These are phyloP conservation scores for Hyphopichia burtonii DNA, from an alignment of 1,139 yeast species.

Conservation along the genomic window DNA sequence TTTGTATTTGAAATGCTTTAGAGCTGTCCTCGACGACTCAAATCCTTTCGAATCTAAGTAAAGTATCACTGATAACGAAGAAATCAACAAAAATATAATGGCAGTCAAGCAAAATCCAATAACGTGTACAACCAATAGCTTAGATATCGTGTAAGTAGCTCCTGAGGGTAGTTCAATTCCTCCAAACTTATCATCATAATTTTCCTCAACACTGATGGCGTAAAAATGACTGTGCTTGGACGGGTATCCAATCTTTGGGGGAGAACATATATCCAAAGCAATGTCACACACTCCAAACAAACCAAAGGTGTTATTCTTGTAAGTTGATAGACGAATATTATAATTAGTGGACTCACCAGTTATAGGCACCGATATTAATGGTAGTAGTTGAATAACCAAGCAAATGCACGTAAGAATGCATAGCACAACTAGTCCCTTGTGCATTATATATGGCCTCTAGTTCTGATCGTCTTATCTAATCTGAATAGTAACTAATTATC, in stretches of 20 bases:
- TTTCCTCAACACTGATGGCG: slow-evolving; percentile 9
- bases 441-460: slow-evolving; percentile 13
- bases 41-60: slow-evolving; percentile 2
- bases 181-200: slow-evolving; percentile 13
- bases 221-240: slow-evolving; percentile 20
- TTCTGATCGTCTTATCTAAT: no score
- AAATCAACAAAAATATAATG: slow-evolving; percentile 21
- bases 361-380: slow-evolving; percentile 46
- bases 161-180: slow-evolving; percentile 39
- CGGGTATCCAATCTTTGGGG: slow-evolving; percentile 40
- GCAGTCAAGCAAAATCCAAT: slow-evolving; percentile 39
- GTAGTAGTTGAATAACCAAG: slow-evolving; percentile 38
- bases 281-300: slow-evolving; percentile 46
- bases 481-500: no score
- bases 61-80: slow-evolving; percentile 6
- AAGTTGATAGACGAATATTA: slow-evolving; percentile 29
- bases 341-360: slow-evolving; percentile 21
- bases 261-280: slow-evolving; percentile 25
- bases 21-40: background rate
- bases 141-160: slow-evolving; percentile 42
- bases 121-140: slow-evolving; percentile 44
- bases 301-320: slow-evolving; percentile 37
- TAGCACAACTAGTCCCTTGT: slow-evolving; percentile 25
- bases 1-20: background rate
- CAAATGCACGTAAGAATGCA: slow-evolving; percentile 26